A percentile compares a stretch with the other conserved stretches of the same genome.
Evolutionary conservation across 2,329 filamentous ascomycete species (phyloP).

Genomic region (Pseudogymnoascus sp.): DNA sequence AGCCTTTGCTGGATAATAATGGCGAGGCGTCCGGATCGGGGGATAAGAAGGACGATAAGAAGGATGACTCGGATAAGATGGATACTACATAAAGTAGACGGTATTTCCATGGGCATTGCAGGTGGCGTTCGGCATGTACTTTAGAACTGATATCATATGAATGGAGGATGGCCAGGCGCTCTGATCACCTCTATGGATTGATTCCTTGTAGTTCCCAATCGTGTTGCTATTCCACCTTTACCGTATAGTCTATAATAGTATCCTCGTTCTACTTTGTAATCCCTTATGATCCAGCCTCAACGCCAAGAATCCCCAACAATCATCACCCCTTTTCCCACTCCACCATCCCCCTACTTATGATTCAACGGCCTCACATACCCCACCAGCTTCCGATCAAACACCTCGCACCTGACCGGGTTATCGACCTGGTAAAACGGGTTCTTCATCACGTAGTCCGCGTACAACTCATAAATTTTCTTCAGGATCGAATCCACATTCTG

Average conservation of each 20-base stretch:
- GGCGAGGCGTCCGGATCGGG: constrained; percentile 58
- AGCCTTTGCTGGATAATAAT: constrained; percentile 56
- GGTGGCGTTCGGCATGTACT: constrained; percentile 30
- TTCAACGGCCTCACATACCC: constrained; percentile 73
- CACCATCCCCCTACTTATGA: constrained; percentile 43
- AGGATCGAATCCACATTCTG: constrained; percentile 80
- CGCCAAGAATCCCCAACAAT: background rate
- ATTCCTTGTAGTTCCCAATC: background rate
- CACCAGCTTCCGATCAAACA: constrained; percentile 80
- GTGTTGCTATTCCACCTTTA: constrained; percentile 3
- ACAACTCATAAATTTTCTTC: constrained; percentile 83
- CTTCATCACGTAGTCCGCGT: constrained; percentile 98
- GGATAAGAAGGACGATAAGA: constrained; percentile 41
- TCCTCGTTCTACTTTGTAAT: constrained; percentile 7
- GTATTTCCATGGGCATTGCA: constrained; percentile 24
- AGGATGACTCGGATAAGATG: constrained; percentile 71
- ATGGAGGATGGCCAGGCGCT: constrained; percentile 8
- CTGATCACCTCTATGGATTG: background rate
- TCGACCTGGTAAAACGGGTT: constrained; percentile 98
- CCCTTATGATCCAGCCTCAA: constrained; percentile 2
- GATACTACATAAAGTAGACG: constrained; percentile 61
- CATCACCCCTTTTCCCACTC: constrained; percentile 6
- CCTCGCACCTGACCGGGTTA: constrained; percentile 93
- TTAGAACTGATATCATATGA: constrained; percentile 24
- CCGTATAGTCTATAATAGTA: constrained; percentile 3